Base-by-base conservation (phyloP, 371 early-diverging fungal genomes). In the Apophysomyces sp. region DNA sequence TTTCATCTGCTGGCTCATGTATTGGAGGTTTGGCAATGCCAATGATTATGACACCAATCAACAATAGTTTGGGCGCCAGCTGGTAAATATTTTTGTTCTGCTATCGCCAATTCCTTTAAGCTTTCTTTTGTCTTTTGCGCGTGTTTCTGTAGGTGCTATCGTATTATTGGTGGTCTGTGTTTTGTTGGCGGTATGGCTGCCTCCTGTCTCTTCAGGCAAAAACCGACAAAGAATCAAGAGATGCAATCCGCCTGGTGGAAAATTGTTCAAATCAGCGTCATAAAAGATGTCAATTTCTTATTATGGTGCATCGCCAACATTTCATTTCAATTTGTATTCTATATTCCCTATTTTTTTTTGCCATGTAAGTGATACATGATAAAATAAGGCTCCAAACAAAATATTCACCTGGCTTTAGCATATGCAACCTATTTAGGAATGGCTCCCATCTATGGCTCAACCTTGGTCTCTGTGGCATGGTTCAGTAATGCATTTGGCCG, bases 1-100 rank as follows among this genome's bases (percentile, higher is more conserved):
- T 92, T 8, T 81, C 87, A 12, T 82, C 88, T 18, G 75, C 89
- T 64, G 94, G 93, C 9, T 76, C 84, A 4, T 89, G 91, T n/a
- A 71, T 91, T 41, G 94, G 94, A 28, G 92, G 92, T 0, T 76
- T 92, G 3, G 79, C 83, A 12, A 75, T 91, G 63, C 81, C 88
- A 2, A 84, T 88, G 11, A 34, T 92, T 4, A 76, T 88, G 56
- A 85, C 83, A 24, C 65, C 71, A 15, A 63, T 91, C 2, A 81
- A 91, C 53, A 66, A 72, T 16, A 61, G 41, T 9, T 58, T 89
- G 13, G 90, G 89, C 0, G 68, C 78, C 26, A 66, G 67, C 15
- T 88, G 85, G 84, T 73, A 77, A 40, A 12, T n/a, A 11, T 9
- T 21, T 18, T 3, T 9, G n/a, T 44, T 21, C 11, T 44, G 24